Evolutionary conservation across 495 filamentous ascomycete species (phyloP), one percentile per base, ranked within the genome.

Genomic region (Podospora pseudoanserina): DNA sequence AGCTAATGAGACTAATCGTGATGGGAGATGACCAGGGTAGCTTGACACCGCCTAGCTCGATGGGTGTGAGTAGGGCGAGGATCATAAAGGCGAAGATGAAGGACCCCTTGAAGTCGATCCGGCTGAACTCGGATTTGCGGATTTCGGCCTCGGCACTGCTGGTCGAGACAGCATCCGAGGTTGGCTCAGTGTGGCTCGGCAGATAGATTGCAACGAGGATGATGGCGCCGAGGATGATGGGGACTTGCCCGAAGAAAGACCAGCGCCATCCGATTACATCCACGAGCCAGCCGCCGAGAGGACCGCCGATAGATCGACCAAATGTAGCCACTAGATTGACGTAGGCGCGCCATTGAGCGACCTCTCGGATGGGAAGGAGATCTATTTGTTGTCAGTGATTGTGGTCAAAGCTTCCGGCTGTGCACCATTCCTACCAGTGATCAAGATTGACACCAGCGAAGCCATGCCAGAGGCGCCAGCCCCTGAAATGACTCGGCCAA

Each of bases 251-350:
- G 5, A 86, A 75, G 66, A 91, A 92, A 0, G 88, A 83, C 88
- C 88, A 90, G 73, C 89, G 79, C 89, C 89, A 91, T 63, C 88
- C 88, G 28, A 90, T 81, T 1, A 84, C 83, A 68, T 92, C 88
- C 11, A 87, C 86, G 13, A 92, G 74, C 69, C 80, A 86, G 0
- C 89, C 89, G 1, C 89, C 89, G 0, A 89, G 44, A 1, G 88
- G 88, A 0, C 89, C 89, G 4, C 89, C 89, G 15, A 88, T 65
- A 65, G 84, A 86, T n/a, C 89, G 82, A 9, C 89, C 89, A 3
- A 86, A 79, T 0, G 88, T 90, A 68, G 86, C 84, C 6, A 86
- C 79, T 15, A 90, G 81, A 67, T 92, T 91, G 26, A 90, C 80
- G 73, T 89, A 90, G 9, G 87, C 84, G 59, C 88, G 81, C 87